Conservation (phyloP, 2,329 filamentous ascomycete genomes). For the Fusarium protoensiforme region DNA sequence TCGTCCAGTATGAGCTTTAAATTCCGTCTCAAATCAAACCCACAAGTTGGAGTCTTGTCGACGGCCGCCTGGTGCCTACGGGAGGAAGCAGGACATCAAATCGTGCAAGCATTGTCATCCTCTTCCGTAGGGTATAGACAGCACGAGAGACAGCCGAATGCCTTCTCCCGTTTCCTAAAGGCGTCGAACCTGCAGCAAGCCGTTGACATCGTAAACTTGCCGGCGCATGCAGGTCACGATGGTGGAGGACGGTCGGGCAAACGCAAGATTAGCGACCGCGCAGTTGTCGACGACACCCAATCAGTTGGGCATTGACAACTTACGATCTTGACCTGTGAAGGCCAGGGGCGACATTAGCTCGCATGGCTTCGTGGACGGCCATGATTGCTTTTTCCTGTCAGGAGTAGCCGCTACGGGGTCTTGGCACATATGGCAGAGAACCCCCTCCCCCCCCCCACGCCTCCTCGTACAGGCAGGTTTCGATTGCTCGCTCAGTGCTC, state of each 20-base stretch:
- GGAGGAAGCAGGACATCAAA: neutral
- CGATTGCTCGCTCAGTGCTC: slow-evolving; percentile 15
- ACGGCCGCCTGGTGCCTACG: neutral
- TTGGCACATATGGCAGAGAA: slow-evolving; percentile 35
- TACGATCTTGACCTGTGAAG: slow-evolving; percentile 33
- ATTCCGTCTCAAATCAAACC: neutral
- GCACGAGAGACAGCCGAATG: neutral
- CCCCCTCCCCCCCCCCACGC: slow-evolving; percentile 32
- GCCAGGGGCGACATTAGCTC: slow-evolving; percentile 34
- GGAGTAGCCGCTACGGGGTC: slow-evolving; percentile 29
- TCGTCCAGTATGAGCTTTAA: neutral
- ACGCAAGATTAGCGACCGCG: slow-evolving; percentile 42
- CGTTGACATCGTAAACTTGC: slow-evolving; percentile 27
- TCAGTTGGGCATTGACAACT: slow-evolving; percentile 39
- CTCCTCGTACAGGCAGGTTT: slow-evolving; percentile 10
- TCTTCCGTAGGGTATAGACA: neutral
- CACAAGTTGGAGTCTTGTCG: neutral
- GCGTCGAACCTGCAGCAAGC: slow-evolving; percentile 25
- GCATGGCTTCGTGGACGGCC: slow-evolving; percentile 25
- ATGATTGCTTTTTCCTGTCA: slow-evolving; percentile 40
- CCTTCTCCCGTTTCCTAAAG: neutral
- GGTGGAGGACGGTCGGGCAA: slow-evolving; percentile 29
- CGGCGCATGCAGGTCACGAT: slow-evolving; percentile 38
- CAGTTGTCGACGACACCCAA: slow-evolving; percentile 37
- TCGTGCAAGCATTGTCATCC: neutral